Evolutionary conservation across 495 filamentous ascomycete species (phyloP), one percentile per base, ranked within the genome.

Genomic region (Neurospora cerealis): DNA sequence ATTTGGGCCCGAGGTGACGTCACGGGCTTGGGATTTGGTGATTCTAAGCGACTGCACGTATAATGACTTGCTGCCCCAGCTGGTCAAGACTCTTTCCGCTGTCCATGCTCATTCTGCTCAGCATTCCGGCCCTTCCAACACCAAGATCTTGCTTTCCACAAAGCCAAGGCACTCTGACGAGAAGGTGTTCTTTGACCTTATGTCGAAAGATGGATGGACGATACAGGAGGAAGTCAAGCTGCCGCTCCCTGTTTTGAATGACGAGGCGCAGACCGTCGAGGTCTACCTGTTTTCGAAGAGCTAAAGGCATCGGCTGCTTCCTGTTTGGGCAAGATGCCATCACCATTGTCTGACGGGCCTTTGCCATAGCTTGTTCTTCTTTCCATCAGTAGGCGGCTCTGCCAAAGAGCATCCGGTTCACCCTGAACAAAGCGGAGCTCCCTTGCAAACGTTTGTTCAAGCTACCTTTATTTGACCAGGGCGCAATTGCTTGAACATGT

Each of bases 31-130:
- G 81, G 91, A 97, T 79, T 77, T 98, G 40, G 85, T 98, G 32
- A 80, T 97, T 6, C 86, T 97, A 2, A 93, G 94, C 21, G 96
- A 99, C 79, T 98, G 96, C 84, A 99, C 94, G 13, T 99, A 99
- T 83, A 99, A 98, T 80, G 93, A 96, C 79, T 93, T 90, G 62
- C 83, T 94, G 42, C 92, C 92, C 19, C 86, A 89, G 11, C 84
- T 99, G 41, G 93, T 98, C 4, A 82, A 84, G 42, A 93, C 92
- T 0, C 83, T 99, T 17, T 80, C 82, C 24, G 83, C 83, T 9
- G 78, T 97, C 10, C 80, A 79, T 72, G 19, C 39, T 3, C 73
- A 74, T 11, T 80, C 80, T 36, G 75, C 72, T 8, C 28, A 34
- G 5, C 74, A 72, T 9, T 19, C 73, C 34, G 41, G 13, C n/a